Evolutionary conservation across 306 rosid genomes (phyloP).

Genomic region (Vigna reflexopilosa): DNA sequence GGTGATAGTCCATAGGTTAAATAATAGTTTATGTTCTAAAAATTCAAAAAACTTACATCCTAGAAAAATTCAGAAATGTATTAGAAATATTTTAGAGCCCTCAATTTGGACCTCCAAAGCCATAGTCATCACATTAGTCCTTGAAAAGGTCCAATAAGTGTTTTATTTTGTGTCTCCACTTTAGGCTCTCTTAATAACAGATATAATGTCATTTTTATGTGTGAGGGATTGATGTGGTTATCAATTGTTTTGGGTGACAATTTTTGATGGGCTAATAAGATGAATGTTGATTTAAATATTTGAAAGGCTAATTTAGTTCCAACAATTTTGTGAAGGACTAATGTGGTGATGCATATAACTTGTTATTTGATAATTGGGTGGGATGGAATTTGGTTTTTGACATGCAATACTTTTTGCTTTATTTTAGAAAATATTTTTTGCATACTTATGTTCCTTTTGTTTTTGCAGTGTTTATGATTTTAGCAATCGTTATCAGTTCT

Average conservation of each 20-base stretch:
- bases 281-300: neutral
- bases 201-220: neutral
- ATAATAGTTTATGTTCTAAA: neutral
- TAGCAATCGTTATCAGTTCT: too few species aligned
- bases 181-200: neutral
- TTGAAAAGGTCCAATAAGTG: neutral
- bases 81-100: neutral
- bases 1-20: neutral
- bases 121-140: neutral
- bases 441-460: too few species aligned
- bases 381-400: conserved; percentile 16
- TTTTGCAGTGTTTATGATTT: too few species aligned
- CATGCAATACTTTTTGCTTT: conserved; percentile 11
- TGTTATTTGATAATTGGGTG: neutral
- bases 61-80: neutral
- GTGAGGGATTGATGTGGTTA: neutral
- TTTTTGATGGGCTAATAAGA: neutral
- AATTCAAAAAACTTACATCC: neutral
- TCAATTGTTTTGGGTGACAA: neutral
- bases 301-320: neutral
- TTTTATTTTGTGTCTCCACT: neutral
- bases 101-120: neutral
- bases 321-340: neutral
- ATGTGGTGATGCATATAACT: neutral
- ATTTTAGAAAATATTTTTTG: too few species aligned